Conservation (phyloP, 805 yeast genomes). For the Debaryomyces maramus region DNA sequence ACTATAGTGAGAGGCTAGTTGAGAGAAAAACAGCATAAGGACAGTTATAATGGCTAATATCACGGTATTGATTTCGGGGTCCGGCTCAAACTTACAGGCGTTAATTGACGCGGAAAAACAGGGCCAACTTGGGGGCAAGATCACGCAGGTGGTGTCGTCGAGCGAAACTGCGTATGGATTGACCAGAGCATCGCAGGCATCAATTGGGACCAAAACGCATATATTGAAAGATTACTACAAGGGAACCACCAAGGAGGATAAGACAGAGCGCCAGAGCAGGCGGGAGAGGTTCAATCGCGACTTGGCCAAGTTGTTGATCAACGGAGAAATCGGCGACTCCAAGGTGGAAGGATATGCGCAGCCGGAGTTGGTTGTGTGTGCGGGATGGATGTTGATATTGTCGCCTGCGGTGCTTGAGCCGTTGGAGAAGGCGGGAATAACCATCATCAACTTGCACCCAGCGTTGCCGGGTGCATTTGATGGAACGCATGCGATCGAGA, state of each 20-base stretch:
- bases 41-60: conserved; percentile 32
- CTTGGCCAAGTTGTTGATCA: conserved; percentile 65
- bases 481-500: conserved; percentile 94
- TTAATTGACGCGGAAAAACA: conserved; percentile 68
- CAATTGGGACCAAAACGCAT: conserved; percentile 73
- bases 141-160: conserved; percentile 82
- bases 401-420: conserved; percentile 75
- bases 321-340: conserved; percentile 42
- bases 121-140: conserved; percentile 48
- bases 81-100: conserved; percentile 95
- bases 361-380: conserved; percentile 92
- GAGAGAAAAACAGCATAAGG: no score
- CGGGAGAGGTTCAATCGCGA: conserved; percentile 76
- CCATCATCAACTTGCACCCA: conserved; percentile 92
- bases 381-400: conserved; percentile 96
- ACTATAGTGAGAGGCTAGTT: no score
- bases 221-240: conserved; percentile 70
- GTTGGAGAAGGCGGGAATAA: conserved; percentile 56
- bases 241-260: conserved; percentile 70
- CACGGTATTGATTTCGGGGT: conserved; percentile 87
- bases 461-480: conserved; percentile 97
- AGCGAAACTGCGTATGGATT: conserved; percentile 85
- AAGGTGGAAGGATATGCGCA: conserved; percentile 34
- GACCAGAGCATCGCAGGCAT: conserved; percentile 67
- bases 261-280: conserved; percentile 54